phyloP scores from a whole-genome alignment of 2,329 filamentous ascomycete genomes.

The Colletotrichum aenigma region DNA sequence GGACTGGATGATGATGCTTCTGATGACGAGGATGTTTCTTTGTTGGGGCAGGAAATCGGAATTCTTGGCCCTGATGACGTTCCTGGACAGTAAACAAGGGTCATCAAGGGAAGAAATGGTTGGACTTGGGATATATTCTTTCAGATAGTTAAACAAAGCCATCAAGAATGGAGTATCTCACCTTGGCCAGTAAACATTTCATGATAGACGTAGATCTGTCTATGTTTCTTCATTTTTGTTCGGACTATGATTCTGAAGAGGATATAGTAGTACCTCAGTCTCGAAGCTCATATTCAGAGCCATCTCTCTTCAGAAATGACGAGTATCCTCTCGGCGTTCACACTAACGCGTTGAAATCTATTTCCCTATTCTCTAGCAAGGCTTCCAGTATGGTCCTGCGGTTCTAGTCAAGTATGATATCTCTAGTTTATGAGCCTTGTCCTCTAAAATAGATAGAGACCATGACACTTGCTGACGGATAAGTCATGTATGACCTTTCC shows the following conservation, averaged over 20 bases:
- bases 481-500: neutral
- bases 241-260: too few relatives aligned
- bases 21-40: neutral
- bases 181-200: too few relatives aligned
- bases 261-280: too few relatives aligned
- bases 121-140: too few relatives aligned
- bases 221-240: too few relatives aligned
- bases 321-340: too few relatives aligned
- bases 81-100: neutral
- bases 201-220: neutral
- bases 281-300: neutral
- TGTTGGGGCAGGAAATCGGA: neutral
- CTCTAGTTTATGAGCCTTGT: neutral
- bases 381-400: rapidly evolving
- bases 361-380: neutral
- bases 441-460: neutral
- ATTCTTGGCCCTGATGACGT: neutral
- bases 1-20: neutral
- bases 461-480: neutral
- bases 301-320: neutral
- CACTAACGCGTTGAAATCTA: neutral
- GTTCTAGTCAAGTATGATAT: neutral
- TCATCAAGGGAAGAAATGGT: neutral
- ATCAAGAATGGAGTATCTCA: too few relatives aligned
- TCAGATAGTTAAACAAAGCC: too few relatives aligned